phyloP scores from a whole-genome alignment of 805 yeast species.

The Blastobotrys attinorum region DNA sequence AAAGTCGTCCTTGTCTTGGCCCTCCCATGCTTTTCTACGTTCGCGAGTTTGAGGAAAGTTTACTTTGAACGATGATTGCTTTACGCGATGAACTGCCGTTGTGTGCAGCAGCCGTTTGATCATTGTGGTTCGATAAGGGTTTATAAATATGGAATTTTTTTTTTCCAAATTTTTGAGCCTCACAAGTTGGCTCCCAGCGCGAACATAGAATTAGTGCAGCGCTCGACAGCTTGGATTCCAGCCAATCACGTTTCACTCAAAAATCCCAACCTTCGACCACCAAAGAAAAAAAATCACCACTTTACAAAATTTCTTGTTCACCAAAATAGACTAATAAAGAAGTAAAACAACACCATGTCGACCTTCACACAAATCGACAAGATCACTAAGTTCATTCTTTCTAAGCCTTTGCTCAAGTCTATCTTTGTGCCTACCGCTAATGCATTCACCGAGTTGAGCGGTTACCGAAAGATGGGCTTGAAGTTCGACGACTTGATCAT shows the following conservation, averaged over 20 bases:
- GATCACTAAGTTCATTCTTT: constrained; percentile 63
- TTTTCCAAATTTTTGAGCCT: no score
- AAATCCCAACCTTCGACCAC: neutral
- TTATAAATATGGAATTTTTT: no score
- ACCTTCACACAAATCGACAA: constrained; percentile 32
- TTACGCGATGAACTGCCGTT: no score
- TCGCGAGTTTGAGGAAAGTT: constrained; percentile 35
- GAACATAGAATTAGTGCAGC: no score
- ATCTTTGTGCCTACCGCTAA: constrained; percentile 74
- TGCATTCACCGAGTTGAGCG: constrained; percentile 64
- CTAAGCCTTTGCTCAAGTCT: constrained; percentile 69
- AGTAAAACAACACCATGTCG: constrained; percentile 22
- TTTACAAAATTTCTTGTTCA: neutral
- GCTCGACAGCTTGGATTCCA: no score
- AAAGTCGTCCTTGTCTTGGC: constrained; percentile 53
- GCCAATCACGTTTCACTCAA: no score
- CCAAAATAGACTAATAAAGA: neutral
- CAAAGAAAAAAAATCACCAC: neutral
- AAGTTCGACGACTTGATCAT: constrained; percentile 75
- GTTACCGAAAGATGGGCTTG: constrained; percentile 93
- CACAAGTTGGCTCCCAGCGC: no score
- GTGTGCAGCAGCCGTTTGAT: neutral
- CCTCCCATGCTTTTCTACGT: constrained; percentile 59
- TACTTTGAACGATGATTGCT: no score
- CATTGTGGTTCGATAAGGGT: no score